A percentile compares a stretch with the other conserved stretches of the same genome.
Conservation (phyloP, 495 filamentous ascomycete species). For the Talaromyces wortmannii region DNA sequence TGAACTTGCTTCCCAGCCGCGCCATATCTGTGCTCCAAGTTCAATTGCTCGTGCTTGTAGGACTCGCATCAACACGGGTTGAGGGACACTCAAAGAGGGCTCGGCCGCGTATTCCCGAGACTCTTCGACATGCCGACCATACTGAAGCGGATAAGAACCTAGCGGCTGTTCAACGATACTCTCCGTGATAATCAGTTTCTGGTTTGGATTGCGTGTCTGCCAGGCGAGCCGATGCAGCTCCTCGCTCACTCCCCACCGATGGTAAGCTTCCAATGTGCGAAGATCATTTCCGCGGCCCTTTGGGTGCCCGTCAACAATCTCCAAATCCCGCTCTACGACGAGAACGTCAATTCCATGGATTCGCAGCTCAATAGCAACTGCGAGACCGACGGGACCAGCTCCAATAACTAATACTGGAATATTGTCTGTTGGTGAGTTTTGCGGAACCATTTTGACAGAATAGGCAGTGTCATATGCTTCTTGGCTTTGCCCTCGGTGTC, state of each 20-base stretch:
- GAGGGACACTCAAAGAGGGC: neutral
- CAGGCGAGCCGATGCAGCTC: neutral
- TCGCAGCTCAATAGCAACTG: conserved; percentile 30
- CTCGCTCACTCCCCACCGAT: conserved; percentile 47
- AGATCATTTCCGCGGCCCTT: conserved; percentile 42
- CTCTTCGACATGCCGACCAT: neutral
- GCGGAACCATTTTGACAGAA: too few relatives aligned
- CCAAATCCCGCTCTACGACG: conserved; percentile 41
- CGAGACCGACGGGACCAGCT: conserved; percentile 36
- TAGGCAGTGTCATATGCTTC: too few relatives aligned
- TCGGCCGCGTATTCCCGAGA: neutral
- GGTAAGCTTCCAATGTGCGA: conserved; percentile 56
- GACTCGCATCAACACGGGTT: neutral
- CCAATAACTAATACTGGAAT: conserved; percentile 14
- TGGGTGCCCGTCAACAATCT: neutral
- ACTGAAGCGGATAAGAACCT: neutral
- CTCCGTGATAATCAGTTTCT: neutral
- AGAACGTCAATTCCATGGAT: conserved; percentile 23
- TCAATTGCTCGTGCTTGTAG: neutral
- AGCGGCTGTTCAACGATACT: neutral
- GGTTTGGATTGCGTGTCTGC: neutral
- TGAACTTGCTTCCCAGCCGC: neutral
- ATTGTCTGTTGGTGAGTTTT: too few relatives aligned
- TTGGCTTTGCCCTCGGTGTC: too few relatives aligned
- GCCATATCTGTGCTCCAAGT: neutral